A percentile compares a stretch with the other conserved stretches of the same genome.
Conservation (phyloP, 768 basidiomycete species). For the Leccinum barrowsii region DNA sequence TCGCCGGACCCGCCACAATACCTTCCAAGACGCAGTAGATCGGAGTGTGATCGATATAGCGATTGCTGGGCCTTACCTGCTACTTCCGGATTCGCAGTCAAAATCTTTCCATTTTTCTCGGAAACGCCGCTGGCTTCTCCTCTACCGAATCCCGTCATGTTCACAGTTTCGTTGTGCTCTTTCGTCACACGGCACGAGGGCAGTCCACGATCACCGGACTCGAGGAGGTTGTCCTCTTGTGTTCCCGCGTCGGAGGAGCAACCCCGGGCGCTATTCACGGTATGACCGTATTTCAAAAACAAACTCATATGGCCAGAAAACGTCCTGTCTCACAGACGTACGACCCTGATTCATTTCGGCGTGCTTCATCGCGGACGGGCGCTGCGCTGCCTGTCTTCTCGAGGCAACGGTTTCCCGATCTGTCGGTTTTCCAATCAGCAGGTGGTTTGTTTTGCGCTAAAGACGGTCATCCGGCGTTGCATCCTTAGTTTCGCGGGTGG, state of each 20-base stretch:
- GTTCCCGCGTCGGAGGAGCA: conserved; percentile 2
- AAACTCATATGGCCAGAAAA: neutral
- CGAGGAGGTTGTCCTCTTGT: neutral
- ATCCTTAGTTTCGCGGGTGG: neutral
- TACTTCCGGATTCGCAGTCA: conserved; percentile 28
- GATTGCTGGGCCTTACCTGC: conserved; percentile 21
- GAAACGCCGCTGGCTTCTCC: conserved; percentile 22
- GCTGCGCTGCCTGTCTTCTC: conserved; percentile 4
- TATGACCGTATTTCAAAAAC: conserved; percentile 3
- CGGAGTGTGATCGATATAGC: conserved; percentile 25
- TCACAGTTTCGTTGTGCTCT: neutral
- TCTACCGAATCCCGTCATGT: conserved; percentile 5
- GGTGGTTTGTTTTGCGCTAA: conserved; percentile 1
- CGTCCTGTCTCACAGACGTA: conserved; percentile 1
- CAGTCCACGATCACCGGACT: neutral
- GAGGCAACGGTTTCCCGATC: conserved; percentile 19
- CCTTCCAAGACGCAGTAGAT: conserved; percentile 26
- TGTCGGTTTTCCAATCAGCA: conserved; percentile 2
- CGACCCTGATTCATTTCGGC: conserved; percentile 33
- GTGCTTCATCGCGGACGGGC: conserved; percentile 13
- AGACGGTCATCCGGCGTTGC: conserved; percentile 1
- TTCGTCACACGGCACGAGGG: conserved; percentile 2
- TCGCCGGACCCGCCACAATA: conserved; percentile 28
- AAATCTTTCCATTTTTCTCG: conserved; percentile 19
- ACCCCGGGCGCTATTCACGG: neutral